These are phyloP conservation scores for Bocquillonia castaneifolia DNA, from an alignment of 441 rosid species.

Conservation along the genomic window DNA sequence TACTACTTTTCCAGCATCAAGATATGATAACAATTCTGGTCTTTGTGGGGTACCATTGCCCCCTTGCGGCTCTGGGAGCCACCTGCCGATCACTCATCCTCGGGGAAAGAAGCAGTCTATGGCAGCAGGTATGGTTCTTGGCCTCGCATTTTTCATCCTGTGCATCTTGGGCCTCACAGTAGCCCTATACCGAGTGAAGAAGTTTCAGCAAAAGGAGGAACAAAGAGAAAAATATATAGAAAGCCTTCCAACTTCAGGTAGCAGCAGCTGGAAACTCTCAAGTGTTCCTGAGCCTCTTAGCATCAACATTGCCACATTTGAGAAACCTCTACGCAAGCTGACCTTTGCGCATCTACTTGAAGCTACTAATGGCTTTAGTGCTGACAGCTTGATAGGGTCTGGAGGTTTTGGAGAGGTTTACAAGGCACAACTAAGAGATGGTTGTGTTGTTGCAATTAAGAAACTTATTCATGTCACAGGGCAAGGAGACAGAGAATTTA, in stretches of 20 bases:
- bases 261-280: constrained; percentile 88
- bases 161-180: constrained; percentile 56
- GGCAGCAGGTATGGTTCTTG: constrained; percentile 52
- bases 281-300: constrained; percentile 79
- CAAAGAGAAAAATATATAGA: constrained; percentile 76
- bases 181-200: constrained; percentile 55
- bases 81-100: constrained; percentile 14
- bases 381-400: constrained; percentile 80
- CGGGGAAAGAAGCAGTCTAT: constrained; percentile 41
- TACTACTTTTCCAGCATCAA: constrained; percentile 71
- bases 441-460: constrained; percentile 80
- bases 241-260: constrained; percentile 83
- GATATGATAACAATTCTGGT: constrained; percentile 82
- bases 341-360: constrained; percentile 86
- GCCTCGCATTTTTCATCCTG: constrained; percentile 51
- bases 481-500: constrained; percentile 93
- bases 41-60: constrained; percentile 84
- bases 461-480: constrained; percentile 85
- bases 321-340: constrained; percentile 79
- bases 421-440: constrained; percentile 76
- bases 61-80: constrained; percentile 51
- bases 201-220: constrained; percentile 48
- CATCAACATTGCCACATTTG: constrained; percentile 86
- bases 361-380: constrained; percentile 93
- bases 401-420: constrained; percentile 97